Conservation (phyloP, 2,329 filamentous ascomycete species). For the Alternaria sp. region DNA sequence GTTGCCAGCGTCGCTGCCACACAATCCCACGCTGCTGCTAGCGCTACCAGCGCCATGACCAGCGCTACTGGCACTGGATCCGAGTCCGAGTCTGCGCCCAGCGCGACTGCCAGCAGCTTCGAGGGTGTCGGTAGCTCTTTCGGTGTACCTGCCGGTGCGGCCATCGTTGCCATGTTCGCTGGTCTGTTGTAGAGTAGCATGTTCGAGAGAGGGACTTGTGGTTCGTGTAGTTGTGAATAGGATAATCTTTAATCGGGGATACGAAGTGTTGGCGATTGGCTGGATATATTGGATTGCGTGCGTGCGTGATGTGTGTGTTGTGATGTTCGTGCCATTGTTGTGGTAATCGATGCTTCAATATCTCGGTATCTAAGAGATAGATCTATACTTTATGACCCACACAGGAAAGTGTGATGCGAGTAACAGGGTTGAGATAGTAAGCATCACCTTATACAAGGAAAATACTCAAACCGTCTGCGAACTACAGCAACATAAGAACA, state of each 20-base stretch:
- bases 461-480: no score
- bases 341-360: neutral
- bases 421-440: neutral
- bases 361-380: neutral
- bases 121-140: conserved; percentile 22
- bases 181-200: conserved; percentile 21
- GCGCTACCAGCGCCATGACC: conserved; percentile 2
- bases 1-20: conserved; percentile 30
- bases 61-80: neutral
- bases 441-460: no score
- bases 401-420: neutral
- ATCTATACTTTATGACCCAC: neutral
- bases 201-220: neutral
- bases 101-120: conserved; percentile 14
- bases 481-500: no score
- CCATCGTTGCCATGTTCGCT: conserved; percentile 31
- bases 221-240: conserved; percentile 1
- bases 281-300: neutral
- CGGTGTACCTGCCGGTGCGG: conserved; percentile 26
- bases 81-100: neutral
- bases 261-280: neutral
- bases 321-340: neutral
- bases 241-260: conserved; percentile 10
- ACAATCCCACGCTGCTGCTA: conserved; percentile 13
- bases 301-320: neutral